Conservation (phyloP, 495 filamentous ascomycete genomes). For the Talaromyces stipitatus region DNA sequence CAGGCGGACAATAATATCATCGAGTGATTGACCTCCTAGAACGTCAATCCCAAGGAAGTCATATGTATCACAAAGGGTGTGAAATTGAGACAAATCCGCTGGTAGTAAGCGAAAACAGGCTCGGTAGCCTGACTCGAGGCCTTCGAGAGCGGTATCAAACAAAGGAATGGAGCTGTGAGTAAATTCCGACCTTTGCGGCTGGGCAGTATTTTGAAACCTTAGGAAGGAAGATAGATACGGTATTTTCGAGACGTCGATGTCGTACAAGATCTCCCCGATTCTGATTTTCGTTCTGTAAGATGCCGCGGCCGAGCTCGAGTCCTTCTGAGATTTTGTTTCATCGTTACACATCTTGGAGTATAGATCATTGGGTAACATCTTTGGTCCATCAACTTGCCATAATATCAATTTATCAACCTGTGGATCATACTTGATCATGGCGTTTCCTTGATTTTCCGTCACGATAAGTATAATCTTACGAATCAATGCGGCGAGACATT, state of each 20-base stretch:
- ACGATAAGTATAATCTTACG: conserved; percentile 19
- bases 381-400: neutral
- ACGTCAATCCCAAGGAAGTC: conserved; percentile 16
- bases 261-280: neutral
- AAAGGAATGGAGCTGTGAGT: conserved; percentile 16
- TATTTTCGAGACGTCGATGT: conserved; percentile 1
- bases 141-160: conserved; percentile 17
- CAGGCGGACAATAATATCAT: conserved; percentile 15
- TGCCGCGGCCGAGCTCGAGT: neutral
- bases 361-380: neutral
- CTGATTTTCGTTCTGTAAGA: neutral
- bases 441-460: neutral
- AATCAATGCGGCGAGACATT: conserved; percentile 26
- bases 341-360: neutral
- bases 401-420: neutral
- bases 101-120: conserved; percentile 19
- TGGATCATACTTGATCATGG: neutral
- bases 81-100: conserved; percentile 17
- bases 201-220: conserved; percentile 8
- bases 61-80: conserved; percentile 18
- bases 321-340: neutral
- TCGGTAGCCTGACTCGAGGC: conserved; percentile 19
- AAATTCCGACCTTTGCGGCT: conserved; percentile 17
- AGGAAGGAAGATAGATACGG: neutral
- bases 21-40: conserved; percentile 18